Evolutionary conservation across 2,329 filamentous ascomycete genomes (phyloP).

Genomic region (Cyphellophora europaea): DNA sequence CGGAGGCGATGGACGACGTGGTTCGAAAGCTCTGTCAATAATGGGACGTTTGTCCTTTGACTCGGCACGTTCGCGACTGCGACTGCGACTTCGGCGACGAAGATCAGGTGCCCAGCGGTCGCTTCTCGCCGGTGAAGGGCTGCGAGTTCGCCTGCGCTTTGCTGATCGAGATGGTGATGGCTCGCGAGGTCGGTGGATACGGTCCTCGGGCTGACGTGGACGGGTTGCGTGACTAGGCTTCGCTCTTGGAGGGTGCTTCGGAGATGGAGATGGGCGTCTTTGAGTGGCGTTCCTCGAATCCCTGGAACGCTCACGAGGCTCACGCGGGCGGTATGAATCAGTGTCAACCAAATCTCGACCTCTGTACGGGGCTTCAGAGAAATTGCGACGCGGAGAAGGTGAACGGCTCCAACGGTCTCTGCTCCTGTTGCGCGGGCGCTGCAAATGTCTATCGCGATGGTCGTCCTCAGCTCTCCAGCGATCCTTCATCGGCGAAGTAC

Average conservation of each 20-base stretch:
- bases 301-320: constrained; percentile 11
- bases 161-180: constrained; percentile 10
- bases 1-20: constrained; percentile 24
- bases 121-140: constrained; percentile 15
- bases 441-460: constrained; percentile 23
- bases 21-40: constrained; percentile 17
- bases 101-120: constrained; percentile 16
- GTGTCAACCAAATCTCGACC: constrained; percentile 6
- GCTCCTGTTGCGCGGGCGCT: constrained; percentile 24
- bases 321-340: constrained; percentile 5
- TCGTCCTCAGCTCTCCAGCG: constrained; percentile 39
- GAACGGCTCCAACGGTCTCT: constrained; percentile 11
- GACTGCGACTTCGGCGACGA: constrained; percentile 27
- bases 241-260: constrained; percentile 6
- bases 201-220: constrained; percentile 6
- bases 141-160: constrained; percentile 19
- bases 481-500: constrained; percentile 41
- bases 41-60: constrained; percentile 24
- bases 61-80: constrained; percentile 28
- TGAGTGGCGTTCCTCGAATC: constrained; percentile 10
- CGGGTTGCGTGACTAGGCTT: constrained; percentile 7
- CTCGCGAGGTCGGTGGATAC: constrained; percentile 10
- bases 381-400: constrained; percentile 11
- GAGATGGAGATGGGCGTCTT: constrained; percentile 14
- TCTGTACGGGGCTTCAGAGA: constrained; percentile 3